phyloP scores from a whole-genome alignment of 805 yeast species.

The Metahyphopichia silvanorum region DNA sequence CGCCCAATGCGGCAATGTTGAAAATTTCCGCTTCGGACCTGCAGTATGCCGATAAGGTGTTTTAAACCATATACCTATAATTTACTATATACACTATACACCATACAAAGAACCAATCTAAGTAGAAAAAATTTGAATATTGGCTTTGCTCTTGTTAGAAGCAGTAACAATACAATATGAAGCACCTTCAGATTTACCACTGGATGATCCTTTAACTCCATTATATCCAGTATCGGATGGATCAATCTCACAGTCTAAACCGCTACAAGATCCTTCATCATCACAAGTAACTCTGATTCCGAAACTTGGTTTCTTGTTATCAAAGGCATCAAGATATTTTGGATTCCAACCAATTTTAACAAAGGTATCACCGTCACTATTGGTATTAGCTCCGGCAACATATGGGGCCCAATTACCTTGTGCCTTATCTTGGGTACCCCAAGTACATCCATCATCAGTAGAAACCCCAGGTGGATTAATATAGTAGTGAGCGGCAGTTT shows the following conservation, averaged over 20 bases:
- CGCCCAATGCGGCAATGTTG: too few species aligned
- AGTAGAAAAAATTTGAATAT: slow-evolving; percentile 72
- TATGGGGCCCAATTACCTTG: slow-evolving; percentile 92
- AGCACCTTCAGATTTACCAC: slow-evolving; percentile 54
- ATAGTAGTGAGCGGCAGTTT: slow-evolving; percentile 84
- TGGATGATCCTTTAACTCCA: slow-evolving; percentile 41
- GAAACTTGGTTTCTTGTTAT: slow-evolving; percentile 53
- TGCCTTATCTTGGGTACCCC: slow-evolving; percentile 73
- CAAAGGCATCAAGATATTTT: slow-evolving; percentile 65
- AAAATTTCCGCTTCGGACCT: too few species aligned
- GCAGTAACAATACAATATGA: slow-evolving; percentile 86
- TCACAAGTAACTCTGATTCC: slow-evolving; percentile 77
- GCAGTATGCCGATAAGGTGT: too few species aligned
- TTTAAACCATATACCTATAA: too few species aligned
- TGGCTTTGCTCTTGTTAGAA: slow-evolving; percentile 56
- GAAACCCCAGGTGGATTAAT: slow-evolving; percentile 81
- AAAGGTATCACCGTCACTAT: slow-evolving; percentile 62
- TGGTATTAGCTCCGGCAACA: slow-evolving; percentile 89
- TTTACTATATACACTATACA: neutral
- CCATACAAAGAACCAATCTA: too few species aligned
- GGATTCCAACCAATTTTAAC: slow-evolving; percentile 94
- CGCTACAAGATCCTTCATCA: slow-evolving; percentile 63
- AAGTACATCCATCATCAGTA: slow-evolving; percentile 70
- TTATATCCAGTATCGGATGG: slow-evolving; percentile 64
- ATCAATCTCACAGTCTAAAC: slow-evolving; percentile 80